These are phyloP conservation scores for Striga hermonthica DNA, from an alignment of 305 asterid genomes.

Conservation along the genomic window DNA sequence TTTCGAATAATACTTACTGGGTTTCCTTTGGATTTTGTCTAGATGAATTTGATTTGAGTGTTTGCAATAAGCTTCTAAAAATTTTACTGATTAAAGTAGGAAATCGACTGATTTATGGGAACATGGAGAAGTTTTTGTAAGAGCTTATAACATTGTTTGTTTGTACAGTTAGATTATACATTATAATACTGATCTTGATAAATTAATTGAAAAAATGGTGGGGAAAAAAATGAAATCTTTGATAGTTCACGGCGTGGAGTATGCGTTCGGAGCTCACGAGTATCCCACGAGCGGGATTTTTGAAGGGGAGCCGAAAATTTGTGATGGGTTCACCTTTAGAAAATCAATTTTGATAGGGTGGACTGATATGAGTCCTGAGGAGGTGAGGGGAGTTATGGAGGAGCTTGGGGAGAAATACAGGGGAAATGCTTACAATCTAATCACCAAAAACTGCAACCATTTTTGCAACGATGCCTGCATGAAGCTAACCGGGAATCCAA, in stretches of 20 bases:
- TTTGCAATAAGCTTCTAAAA: too few species aligned
- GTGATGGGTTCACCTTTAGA: slow-evolving; percentile 69
- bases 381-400: slow-evolving; percentile 53
- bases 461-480: slow-evolving; percentile 74
- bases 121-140: too few species aligned
- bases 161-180: too few species aligned
- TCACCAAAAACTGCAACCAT: slow-evolving; percentile 72
- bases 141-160: too few species aligned
- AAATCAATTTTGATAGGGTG: slow-evolving; percentile 69
- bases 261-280: slow-evolving; percentile 85
- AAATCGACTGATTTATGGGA: too few species aligned
- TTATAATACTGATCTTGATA: not conserved
- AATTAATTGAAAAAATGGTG: not conserved
- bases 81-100: too few species aligned
- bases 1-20: too few species aligned
- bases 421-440: slow-evolving; percentile 65
- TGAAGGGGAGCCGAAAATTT: slow-evolving; percentile 65
- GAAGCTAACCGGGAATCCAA: slow-evolving; percentile 49
- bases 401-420: slow-evolving; percentile 48
- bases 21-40: too few species aligned
- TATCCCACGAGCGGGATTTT: slow-evolving; percentile 72
- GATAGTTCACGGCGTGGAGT: slow-evolving; percentile 65
- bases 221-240: not conserved
- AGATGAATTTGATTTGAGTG: too few species aligned
- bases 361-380: slow-evolving; percentile 46